Percentiles rank a stretch among this genome's conserved stretches.
These are phyloP conservation scores for Papiliotrema laurentii DNA, from an alignment of 1,284 basidiomycete species.

Conservation along the genomic window DNA sequence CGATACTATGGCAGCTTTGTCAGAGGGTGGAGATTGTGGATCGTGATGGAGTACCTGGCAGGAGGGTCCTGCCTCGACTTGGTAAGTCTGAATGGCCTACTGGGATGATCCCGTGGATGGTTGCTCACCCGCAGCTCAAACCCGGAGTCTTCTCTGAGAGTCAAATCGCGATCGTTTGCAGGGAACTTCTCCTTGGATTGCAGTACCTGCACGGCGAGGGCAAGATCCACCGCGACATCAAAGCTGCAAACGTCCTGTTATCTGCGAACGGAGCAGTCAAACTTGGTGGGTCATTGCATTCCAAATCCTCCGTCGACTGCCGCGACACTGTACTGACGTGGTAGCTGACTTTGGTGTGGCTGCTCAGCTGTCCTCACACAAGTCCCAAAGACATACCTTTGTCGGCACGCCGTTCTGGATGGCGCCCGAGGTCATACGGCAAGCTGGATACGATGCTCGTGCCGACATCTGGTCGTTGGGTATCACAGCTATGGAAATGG, in stretches of 20 bases:
- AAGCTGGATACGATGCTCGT: conserved; percentile 93
- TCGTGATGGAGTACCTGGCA: conserved; percentile 98
- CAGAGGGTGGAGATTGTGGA: conserved; percentile 95
- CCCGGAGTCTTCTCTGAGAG: conserved; percentile 83
- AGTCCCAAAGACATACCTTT: conserved; percentile 88
- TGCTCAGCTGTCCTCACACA: conserved; percentile 79
- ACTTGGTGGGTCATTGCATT: conserved; percentile 54
- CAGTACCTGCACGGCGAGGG: conserved; percentile 90
- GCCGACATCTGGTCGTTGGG: conserved; percentile 97
- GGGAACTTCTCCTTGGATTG: conserved; percentile 87
- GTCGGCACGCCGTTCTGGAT: conserved; percentile 98
- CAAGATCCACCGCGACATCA: conserved; percentile 98
- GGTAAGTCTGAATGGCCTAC: conserved; percentile 29
- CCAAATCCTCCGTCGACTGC: too few relatives aligned
- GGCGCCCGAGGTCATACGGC: conserved; percentile 96
- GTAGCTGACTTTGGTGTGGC: conserved; percentile 94
- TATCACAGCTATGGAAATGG: conserved; percentile 92
- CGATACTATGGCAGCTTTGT: conserved; percentile 97
- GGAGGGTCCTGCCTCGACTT: conserved; percentile 97
- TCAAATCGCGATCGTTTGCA: conserved; percentile 90
- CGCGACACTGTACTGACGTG: conserved; percentile 2
- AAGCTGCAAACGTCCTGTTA: conserved; percentile 92
- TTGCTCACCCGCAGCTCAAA: too few relatives aligned
- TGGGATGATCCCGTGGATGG: too few relatives aligned
- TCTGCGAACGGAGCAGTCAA: conserved; percentile 90